Base-by-base conservation (phyloP, 2,329 filamentous ascomycete species). In the Teratosphaeria zuluensis region DNA sequence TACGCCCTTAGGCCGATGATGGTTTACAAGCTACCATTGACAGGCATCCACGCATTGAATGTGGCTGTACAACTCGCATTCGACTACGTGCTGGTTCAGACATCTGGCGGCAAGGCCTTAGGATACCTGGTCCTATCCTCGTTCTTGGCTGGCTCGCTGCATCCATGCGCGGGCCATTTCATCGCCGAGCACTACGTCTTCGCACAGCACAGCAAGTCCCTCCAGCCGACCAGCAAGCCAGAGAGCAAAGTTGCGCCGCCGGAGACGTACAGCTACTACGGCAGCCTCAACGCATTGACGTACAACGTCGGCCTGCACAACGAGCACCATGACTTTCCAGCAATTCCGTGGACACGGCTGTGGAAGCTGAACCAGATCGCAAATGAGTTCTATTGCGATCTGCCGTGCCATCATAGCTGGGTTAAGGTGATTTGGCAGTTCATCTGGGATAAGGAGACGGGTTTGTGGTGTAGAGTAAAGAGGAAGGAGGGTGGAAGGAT, bases 251-350 rank as follows among this genome's bases (percentile, higher is more conserved):
- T 71, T 31, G 69, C 72, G 4, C 51, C 57, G 30, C 69, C 68
- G 30, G 94, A 99, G 80, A 99, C 94, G 1, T 99, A 90, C 77
- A 92, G 88, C 54, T 99, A 99, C 81, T 99, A 99, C 72, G 94
- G 94, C 0, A 84, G 88, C 0, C 82, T 97, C 64, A 99, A 99
- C 77, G 76, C 91, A 68, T 76, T 99, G 55, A 96, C 92, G 0
- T 99, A 97, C 80, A 99, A 99, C 68, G 94, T 99, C 53, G 94
- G 94, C 56, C 78, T 96, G 69, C 94, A 99, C 79, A 99, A 99
- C 73, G 94, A 99, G 79, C 94, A 99, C 76, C 94, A 99, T 74
- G 94, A 99, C 75, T 99, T 99, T 77, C 94, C 94, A 11, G 94
- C 94, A 54, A 84, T 99, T 53, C 92, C 94, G 0, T 99, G 94